Base-by-base conservation (phyloP, 192 early-diverging fungal genomes). In the Mortierella alpina region DNA sequence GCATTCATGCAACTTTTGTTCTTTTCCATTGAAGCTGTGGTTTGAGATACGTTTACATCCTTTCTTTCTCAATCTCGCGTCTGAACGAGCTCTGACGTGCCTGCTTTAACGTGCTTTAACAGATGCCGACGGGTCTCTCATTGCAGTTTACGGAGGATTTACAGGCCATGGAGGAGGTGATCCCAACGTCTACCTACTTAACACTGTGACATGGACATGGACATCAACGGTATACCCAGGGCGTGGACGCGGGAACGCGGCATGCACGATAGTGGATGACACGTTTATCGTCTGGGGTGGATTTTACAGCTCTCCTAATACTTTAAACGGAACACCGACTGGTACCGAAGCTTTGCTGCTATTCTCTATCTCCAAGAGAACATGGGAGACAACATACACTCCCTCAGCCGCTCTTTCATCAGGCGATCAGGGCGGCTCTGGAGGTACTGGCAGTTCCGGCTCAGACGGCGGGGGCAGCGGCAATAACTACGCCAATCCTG, bases 271-370 rank as follows among this genome's bases (percentile, higher is more conserved):
- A 39, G 70, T 63, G 15, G 77, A 67, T 45, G 66, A 80, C 42
- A 68, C 70, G 0, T 63, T 80, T 18, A 52, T 80, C 2, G 57
- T 58, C 50, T 80, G 77, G 77, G 77, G 77, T 15, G 77, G 77
- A 31, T 80, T 80, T 22, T 63, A 55, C 20, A 39, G 17, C 11
- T 44, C 44, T 0, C 63, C 77, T 8, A 80, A 68, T 23, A 64
- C 52, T 45, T 6, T 52, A 20, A 68, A 72, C 20, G 60, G 60
- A 13, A 42, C 52, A 0, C 77, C 77, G 9, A 48, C 42, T 14
- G 70, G 52, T 0, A 52, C 69, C 1, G 65, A 80, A 41, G 59
- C 77, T 0, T 48, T 80, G 11, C 46, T 80, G 20, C n/a, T 80
- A 41, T 72, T 68, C 13, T 55, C 54, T 14, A 0, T 80, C 2